Percentiles rank a stretch among this genome's conserved stretches.
These are phyloP conservation scores for Rheum nobile DNA, from an alignment of 148 eudicot species.

Conservation along the genomic window DNA sequence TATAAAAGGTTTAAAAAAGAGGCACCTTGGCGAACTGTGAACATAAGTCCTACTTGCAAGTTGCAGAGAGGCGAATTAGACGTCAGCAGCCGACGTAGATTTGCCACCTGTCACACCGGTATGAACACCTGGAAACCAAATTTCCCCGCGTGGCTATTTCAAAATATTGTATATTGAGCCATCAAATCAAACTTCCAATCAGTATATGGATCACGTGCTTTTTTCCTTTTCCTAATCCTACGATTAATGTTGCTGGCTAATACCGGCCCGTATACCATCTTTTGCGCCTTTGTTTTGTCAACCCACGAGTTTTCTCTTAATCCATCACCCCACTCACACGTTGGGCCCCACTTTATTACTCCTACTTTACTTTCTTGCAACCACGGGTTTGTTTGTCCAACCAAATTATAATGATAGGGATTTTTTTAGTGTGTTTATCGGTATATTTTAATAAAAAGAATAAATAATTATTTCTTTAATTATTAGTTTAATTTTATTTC, in stretches of 20 bases:
- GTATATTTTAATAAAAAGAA: too few species aligned
- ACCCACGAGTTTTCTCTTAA: constrained; percentile 1
- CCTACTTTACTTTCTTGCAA: neutral
- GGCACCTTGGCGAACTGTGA: neutral
- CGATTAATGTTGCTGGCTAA: neutral
- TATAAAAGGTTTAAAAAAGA: too few species aligned
- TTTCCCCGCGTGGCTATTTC: neutral
- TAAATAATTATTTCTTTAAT: too few species aligned
- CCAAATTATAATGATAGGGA: too few species aligned
- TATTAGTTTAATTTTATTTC: too few species aligned
- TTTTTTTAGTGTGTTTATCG: too few species aligned
- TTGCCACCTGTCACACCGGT: neutral
- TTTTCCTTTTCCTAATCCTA: neutral
- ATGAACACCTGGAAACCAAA: neutral
- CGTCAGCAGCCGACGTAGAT: constrained; percentile 7
- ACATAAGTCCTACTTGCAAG: too few species aligned
- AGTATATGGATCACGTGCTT: neutral
- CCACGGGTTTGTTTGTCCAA: too few species aligned
- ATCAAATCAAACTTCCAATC: constrained; percentile 1
- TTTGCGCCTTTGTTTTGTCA: constrained; percentile 1
- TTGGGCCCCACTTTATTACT: neutral
- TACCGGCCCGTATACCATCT: neutral
- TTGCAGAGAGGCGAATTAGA: neutral
- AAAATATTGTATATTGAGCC: neutral
- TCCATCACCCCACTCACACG: neutral